These are phyloP conservation scores for Ceratobasidium papillatum DNA, from an alignment of 1,284 basidiomycete species.

Conservation along the genomic window DNA sequence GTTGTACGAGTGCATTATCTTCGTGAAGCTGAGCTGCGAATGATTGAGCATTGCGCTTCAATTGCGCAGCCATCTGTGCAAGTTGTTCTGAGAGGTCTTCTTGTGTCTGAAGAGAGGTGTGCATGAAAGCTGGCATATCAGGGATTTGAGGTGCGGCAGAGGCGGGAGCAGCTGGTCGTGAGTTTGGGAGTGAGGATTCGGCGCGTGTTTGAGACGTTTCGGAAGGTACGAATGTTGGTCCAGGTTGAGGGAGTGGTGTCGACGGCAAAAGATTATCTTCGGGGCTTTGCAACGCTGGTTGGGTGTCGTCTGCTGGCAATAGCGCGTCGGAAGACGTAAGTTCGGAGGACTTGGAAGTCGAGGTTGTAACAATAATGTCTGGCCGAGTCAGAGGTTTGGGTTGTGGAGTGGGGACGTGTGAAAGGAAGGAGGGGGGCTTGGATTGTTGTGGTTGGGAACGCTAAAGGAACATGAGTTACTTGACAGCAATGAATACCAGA, in stretches of 20 bases:
- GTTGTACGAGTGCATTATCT: slow-evolving; percentile 68
- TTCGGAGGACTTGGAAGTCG: slow-evolving; percentile 6
- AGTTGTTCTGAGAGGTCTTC: slow-evolving; percentile 77
- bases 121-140: slow-evolving; percentile 58
- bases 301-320: slow-evolving; percentile 43
- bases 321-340: slow-evolving; percentile 5
- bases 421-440: slow-evolving; percentile 32
- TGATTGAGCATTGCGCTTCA: slow-evolving; percentile 75
- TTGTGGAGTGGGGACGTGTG: slow-evolving; percentile 23
- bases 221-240: slow-evolving; percentile 47
- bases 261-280: slow-evolving; percentile 46
- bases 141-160: slow-evolving; percentile 49
- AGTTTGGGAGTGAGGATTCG: slow-evolving; percentile 8
- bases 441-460: slow-evolving; percentile 31
- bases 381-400: slow-evolving; percentile 16
- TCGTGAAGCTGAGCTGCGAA: slow-evolving; percentile 71
- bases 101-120: slow-evolving; percentile 69
- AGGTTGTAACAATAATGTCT: slow-evolving; percentile 7
- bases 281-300: slow-evolving; percentile 41
- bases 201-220: slow-evolving; percentile 47
- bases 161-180: slow-evolving; percentile 26
- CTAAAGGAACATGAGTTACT: not conserved
- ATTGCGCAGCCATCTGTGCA: slow-evolving; percentile 77
- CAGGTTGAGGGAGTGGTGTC: slow-evolving; percentile 48
- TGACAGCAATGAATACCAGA: not conserved